These are phyloP conservation scores for Boletus semigastroideus DNA, from an alignment of 1,284 basidiomycete species.

Conservation along the genomic window DNA sequence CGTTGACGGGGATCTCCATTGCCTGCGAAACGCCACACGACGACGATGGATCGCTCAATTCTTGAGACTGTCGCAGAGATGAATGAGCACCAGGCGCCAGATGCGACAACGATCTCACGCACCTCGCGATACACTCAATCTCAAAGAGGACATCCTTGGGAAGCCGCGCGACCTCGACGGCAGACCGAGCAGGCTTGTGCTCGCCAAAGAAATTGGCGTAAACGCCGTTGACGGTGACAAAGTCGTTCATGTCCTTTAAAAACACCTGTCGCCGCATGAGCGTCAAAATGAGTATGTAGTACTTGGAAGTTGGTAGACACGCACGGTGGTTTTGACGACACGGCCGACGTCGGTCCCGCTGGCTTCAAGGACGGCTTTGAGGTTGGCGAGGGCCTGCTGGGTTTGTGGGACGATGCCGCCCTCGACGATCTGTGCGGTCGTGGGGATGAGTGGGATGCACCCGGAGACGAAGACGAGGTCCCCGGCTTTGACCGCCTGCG, in stretches of 20 bases:
- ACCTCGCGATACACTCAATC: slow-evolving; percentile 86
- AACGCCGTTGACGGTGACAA: slow-evolving; percentile 77
- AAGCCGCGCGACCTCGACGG: slow-evolving; percentile 77
- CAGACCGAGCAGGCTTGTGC: slow-evolving; percentile 91
- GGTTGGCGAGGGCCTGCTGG: slow-evolving; percentile 83
- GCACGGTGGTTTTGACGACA: slow-evolving; percentile 84
- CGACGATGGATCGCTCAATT: slow-evolving; percentile 8
- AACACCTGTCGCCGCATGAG: slow-evolving; percentile 62
- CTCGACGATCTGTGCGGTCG: slow-evolving; percentile 69
- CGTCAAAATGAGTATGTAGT: no score
- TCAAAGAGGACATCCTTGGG: slow-evolving; percentile 86
- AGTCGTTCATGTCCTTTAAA: slow-evolving; percentile 91
- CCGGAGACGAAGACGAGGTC: slow-evolving; percentile 90
- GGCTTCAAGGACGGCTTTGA: slow-evolving; percentile 82
- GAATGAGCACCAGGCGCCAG: background rate
- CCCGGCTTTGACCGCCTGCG: slow-evolving; percentile 84
- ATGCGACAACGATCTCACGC: slow-evolving; percentile 16
- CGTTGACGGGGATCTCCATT: background rate
- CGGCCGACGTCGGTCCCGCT: slow-evolving; percentile 75
- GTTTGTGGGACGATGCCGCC: slow-evolving; percentile 87
- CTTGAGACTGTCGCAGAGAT: slow-evolving; percentile 17
- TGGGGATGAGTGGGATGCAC: slow-evolving; percentile 83
- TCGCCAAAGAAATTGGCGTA: slow-evolving; percentile 83
- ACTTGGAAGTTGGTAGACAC: slow-evolving; percentile 31
- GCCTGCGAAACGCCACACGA: background rate